Evolutionary conservation across 805 yeast species (phyloP).

Genomic region (Saccharomycopsis lassenensis): DNA sequence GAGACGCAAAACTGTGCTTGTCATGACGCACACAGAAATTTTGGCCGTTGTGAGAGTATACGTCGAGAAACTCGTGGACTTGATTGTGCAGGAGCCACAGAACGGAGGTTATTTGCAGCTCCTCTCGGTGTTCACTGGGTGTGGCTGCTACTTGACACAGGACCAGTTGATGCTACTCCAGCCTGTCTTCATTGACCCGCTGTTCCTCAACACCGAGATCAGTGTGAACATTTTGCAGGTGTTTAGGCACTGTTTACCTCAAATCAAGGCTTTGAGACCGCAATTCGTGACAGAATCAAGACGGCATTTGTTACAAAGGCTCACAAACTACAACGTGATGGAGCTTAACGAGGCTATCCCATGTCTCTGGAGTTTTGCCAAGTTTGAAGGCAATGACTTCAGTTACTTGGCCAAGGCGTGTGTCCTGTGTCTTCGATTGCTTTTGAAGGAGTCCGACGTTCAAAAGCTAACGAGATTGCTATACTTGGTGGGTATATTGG

Average conservation of each 20-base stretch:
- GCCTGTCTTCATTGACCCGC: conserved; percentile 48
- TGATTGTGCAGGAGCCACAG: conserved; percentile 27
- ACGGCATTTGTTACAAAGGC: conserved; percentile 36
- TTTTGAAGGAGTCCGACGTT: too few species aligned
- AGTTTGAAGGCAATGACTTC: conserved; percentile 34
- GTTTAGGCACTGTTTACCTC: conserved; percentile 38
- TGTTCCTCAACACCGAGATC: conserved; percentile 29
- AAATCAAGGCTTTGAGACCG: conserved; percentile 34
- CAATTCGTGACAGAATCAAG: conserved; percentile 41
- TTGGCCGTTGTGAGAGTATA: conserved; percentile 22
- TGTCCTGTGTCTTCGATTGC: conserved; percentile 42
- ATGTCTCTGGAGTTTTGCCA: conserved; percentile 47
- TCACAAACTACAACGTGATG: conserved; percentile 47
- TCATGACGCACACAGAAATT: conserved; percentile 17
- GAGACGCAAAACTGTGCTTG: conserved; percentile 4
- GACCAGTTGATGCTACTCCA: conserved; percentile 58
- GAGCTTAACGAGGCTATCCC: conserved; percentile 73
- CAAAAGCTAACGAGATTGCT: conserved; percentile 44
- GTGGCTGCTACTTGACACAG: conserved; percentile 44
- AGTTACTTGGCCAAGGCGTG: conserved; percentile 49
- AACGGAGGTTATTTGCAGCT: conserved; percentile 33
- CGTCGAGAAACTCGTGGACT: conserved; percentile 28
- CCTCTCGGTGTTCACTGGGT: conserved; percentile 44
- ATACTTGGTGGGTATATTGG: conserved; percentile 59
- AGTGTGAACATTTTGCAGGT: conserved; percentile 44